phyloP scores from a whole-genome alignment of 2,329 filamentous ascomycete genomes.

The Diaporthe eres region DNA sequence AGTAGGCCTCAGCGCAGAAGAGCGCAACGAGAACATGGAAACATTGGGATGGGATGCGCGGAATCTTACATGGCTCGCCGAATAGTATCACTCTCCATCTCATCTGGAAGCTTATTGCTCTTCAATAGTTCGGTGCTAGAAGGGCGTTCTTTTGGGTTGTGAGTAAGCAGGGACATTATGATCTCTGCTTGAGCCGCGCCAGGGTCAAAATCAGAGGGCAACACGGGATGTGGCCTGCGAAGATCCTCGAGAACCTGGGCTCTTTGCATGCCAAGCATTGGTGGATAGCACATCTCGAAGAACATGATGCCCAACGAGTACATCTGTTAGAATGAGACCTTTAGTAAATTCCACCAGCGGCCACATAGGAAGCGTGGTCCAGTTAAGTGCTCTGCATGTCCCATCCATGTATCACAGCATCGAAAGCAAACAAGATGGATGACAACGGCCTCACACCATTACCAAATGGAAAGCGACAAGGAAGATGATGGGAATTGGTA shows the following conservation, averaged over 20 bases:
- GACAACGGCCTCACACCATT: neutral
- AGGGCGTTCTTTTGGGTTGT: slow-evolving; percentile 86
- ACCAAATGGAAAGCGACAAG: neutral
- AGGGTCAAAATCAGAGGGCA: slow-evolving; percentile 81
- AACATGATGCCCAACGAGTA: slow-evolving; percentile 98
- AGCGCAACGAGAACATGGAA: no score
- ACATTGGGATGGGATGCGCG: neutral
- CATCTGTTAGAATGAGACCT: slow-evolving; percentile 70
- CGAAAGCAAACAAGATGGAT: neutral
- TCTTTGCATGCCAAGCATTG: slow-evolving; percentile 75
- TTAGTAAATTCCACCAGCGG: slow-evolving; percentile 40
- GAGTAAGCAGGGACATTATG: slow-evolving; percentile 83
- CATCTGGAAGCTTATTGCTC: slow-evolving; percentile 88
- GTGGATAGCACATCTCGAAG: slow-evolving; percentile 92
- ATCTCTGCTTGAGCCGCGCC: slow-evolving; percentile 84
- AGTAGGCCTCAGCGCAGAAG: neutral
- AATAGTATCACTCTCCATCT: slow-evolving; percentile 94
- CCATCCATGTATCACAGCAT: neutral
- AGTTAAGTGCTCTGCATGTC: neutral
- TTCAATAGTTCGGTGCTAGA: slow-evolving; percentile 86
- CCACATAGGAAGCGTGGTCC: neutral
- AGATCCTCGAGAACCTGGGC: slow-evolving; percentile 76
- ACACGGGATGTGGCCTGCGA: slow-evolving; percentile 74
- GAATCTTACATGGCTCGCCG: slow-evolving; percentile 74
- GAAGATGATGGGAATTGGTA: neutral